Base-by-base conservation (phyloP, 768 basidiomycete species). In the Tulasnella sp. region DNA sequence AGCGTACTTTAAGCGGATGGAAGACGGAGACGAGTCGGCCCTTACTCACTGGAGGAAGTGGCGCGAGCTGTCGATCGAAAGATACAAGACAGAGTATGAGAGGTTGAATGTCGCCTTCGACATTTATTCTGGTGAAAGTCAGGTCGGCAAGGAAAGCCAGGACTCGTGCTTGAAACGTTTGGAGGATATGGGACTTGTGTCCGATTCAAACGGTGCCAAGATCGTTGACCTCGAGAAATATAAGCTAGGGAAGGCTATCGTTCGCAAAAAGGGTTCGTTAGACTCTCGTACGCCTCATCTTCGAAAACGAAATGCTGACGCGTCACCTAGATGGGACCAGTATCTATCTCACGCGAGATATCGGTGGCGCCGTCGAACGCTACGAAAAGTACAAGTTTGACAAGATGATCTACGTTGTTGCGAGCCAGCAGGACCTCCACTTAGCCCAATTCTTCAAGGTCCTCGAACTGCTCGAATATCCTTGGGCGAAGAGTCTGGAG, bases 291-390 rank as follows among this genome's bases (percentile, higher is more conserved):
- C 76, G 36, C 19, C 44, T 18, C 14, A 16, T 10, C 27, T 77
- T 1, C 0, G n/a, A 58, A 14, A 77, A 21, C 27, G 24, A 39
- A 10, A 21, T 74, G 24, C 27, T 52, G 31, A 56, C n/a, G 48
- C 24, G 19, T 2, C 18, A 19, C 16, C 36, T 82, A 97, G 96
- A 98, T 81, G 96, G 96, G 24, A 96, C 96, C 12, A 94, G 94
- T 0, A 96, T 97, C 81, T 98, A 98, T 85, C 90, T 97, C 76
- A 96, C 95, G 12, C 95, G 97, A 74, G 97, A 99, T 85, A 95
- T 99, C 80, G 97, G 92, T 72, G 97, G 93, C 31, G 96, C 97
- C 0, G 92, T 93, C 81, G 94, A 98, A 86, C 93, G 97, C 78
- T 95, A 92, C 87, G 92, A 96, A 82, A 92, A 94, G 84, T 96